Conservation (phyloP, 2,329 filamentous ascomycete species). For the Fusarium globosum region DNA sequence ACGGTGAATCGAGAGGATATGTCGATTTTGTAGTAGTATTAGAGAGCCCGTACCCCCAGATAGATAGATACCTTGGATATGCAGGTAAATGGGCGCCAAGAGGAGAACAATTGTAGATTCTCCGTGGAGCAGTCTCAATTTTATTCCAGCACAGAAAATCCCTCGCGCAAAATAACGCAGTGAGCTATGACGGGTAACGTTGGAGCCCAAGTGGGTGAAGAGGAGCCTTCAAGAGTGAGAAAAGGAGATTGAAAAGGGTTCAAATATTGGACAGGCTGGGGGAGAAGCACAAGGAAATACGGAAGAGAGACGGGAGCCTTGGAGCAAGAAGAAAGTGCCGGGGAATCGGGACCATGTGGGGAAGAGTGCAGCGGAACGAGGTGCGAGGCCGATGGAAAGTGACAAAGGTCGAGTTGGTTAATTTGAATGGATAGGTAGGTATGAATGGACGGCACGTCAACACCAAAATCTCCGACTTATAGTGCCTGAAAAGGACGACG, state of each 20-base stretch:
- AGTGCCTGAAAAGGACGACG: background rate
- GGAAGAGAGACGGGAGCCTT: constrained; percentile 24
- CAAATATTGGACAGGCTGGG: constrained; percentile 19
- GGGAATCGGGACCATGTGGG: constrained; percentile 38
- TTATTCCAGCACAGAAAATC: constrained; percentile 14
- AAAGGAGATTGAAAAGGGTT: constrained; percentile 21
- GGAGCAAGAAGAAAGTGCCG: constrained; percentile 32
- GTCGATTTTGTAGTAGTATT: constrained; percentile 20
- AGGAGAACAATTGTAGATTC: constrained; percentile 28
- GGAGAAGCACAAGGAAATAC: constrained; percentile 18
- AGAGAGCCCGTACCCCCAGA: background rate
- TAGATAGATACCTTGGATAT: constrained; percentile 2
- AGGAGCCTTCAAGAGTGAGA: background rate
- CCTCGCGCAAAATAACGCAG: constrained; percentile 24
- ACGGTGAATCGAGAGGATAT: constrained; percentile 9
- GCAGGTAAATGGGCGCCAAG: constrained; percentile 37
- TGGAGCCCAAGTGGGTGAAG: constrained; percentile 2
- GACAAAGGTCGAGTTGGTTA: constrained; percentile 1
- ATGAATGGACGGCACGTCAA: constrained; percentile 11
- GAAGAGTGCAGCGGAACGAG: constrained; percentile 14
- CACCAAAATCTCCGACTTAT: background rate
- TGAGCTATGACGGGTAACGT: constrained; percentile 5
- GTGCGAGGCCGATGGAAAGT: constrained; percentile 1
- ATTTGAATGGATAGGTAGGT: constrained; percentile 17
- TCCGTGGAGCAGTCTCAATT: constrained; percentile 16